Base-by-base conservation (phyloP, 345 rosid genomes). In the Salix udensis region DNA sequence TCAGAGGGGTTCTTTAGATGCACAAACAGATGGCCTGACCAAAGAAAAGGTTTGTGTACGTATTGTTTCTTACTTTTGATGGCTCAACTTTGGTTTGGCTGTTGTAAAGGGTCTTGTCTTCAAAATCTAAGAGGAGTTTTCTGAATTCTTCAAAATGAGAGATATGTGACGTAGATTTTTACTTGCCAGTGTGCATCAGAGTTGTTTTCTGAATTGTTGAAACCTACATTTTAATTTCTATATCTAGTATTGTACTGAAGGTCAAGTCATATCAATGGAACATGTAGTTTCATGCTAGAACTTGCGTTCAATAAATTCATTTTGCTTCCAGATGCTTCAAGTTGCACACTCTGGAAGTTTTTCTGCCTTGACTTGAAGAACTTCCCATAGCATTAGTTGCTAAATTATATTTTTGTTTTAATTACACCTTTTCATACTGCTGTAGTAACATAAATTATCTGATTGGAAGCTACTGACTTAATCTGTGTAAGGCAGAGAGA, bases 41-140 rank as follows among this genome's bases (percentile, higher is more conserved):
- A 60, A 50, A 71, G 64, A 68, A 60, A 76, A 82, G 86, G 87
- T 87, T 68, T 74, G 74, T 74, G 74, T 15, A 46, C 75, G 21
- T 65, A 23, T 52, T 46, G 24, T 36, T 75, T 34, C 65, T 71
- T 16, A 23, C 39, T 60, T 40, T 36, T 70, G 10, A 24, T 65
- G 44, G 65, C 71, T 55, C 34, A 40, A 5, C 42, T 36, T 42
- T 21, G 7, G 24, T 72, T 65, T 60, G 18, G 62, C 62, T 55
- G 64, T 8, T 36, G 30, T 30, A 15, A 36, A 18, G 15, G 50
- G 62, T 69, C 23, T 72, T 58, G 42, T 72, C 31, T 24, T 37
- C 19, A 72, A 36, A 18, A 19, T 37, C 16, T 58, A 6, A 60
- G 40, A 37, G 58, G 36, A 36, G 37, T 36, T 36, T 36, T 36